phyloP scores from a whole-genome alignment of 441 rosid genomes.

The Aquilaria agallochum region DNA sequence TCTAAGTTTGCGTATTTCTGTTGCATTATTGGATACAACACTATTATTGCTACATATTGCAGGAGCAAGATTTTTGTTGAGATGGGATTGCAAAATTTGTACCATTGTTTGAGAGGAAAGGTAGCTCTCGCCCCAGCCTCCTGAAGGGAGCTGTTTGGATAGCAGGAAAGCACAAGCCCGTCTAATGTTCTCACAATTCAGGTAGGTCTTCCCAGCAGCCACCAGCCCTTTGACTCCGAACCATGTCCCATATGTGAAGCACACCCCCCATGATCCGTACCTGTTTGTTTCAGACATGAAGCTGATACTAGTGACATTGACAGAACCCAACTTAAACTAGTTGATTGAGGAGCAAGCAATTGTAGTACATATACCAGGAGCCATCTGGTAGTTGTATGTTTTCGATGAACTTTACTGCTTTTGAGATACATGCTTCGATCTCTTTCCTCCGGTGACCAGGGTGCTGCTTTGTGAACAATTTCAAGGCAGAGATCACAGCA shows the following conservation, averaged over 20 bases:
- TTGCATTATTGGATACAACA: neutral
- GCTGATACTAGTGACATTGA: neutral
- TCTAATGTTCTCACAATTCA: slow-evolving; percentile 26
- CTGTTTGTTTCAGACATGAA: slow-evolving; percentile 16
- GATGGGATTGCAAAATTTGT: neutral
- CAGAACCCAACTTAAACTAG: neutral
- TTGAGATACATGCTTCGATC: slow-evolving; percentile 32
- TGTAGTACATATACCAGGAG: slow-evolving; percentile 40
- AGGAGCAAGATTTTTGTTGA: neutral
- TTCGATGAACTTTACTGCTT: slow-evolving; percentile 43
- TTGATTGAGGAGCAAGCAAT: no score
- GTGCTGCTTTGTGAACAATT: slow-evolving; percentile 24
- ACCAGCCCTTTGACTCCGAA: slow-evolving; percentile 51
- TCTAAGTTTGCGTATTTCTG: slow-evolving; percentile 53
- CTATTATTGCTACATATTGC: no score
- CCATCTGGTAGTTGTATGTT: slow-evolving; percentile 50
- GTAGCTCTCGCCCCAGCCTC: slow-evolving; percentile 82
- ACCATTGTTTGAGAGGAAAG: slow-evolving; percentile 55
- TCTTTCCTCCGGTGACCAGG: slow-evolving; percentile 35
- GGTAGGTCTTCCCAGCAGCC: slow-evolving; percentile 36
- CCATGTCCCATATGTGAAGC: slow-evolving; percentile 69
- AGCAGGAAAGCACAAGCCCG: slow-evolving; percentile 60
- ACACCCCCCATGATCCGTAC: slow-evolving; percentile 82
- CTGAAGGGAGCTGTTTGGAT: slow-evolving; percentile 48
- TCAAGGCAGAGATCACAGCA: slow-evolving; percentile 56